Evolutionary conservation across 2,329 filamentous ascomycete genomes (phyloP), one percentile per base, ranked within the genome.

Genomic region (Berkeleyomyces basicola): DNA sequence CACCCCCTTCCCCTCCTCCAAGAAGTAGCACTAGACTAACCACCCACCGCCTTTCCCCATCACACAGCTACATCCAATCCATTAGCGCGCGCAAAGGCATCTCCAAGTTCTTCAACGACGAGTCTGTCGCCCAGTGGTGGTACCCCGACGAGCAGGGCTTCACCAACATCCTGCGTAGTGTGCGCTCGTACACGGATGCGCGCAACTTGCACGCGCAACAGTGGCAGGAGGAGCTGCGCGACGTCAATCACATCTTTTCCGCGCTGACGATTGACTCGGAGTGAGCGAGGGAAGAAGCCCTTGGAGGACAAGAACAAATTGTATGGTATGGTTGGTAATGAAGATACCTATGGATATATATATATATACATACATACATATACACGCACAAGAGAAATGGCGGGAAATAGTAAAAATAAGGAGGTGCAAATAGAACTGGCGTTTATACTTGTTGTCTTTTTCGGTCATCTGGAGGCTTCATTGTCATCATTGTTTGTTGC

Each of bases 41-140:
- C 42, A 31, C 14, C 40, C 10, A 11, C 14, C 14, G 11, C 39
- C 10, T 44, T 16, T 39, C 6, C 36, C 5, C 23, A 23, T 23
- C 23, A 23, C 23, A 5, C 43, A 96, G 92, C 46, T 96, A 95
- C 71, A 87, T 96, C 33, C 91, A 89, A 67, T 86, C 91, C 1
- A 77, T 82, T 39, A 82, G 82, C 10, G 84, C 92, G 68, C 86
- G 92, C 64, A 78, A 75, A 40, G 85, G 85, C 67, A 86, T 97
- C 80, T 83, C 87, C 40, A 80, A 87, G 57, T 72, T 89, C 33
- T 96, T 93, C 78, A 77, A 81, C 65, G 81, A 88, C 51, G 79
- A 82, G 11, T 83, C 85, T 23, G 83, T 90, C 61, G 82, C 82
- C 53, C 79, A 85, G 63, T 96, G 90, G 89, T 99, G 93, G 93